Base-by-base conservation (phyloP, 2,329 filamentous ascomycete species). In the Xylaria sp. region DNA sequence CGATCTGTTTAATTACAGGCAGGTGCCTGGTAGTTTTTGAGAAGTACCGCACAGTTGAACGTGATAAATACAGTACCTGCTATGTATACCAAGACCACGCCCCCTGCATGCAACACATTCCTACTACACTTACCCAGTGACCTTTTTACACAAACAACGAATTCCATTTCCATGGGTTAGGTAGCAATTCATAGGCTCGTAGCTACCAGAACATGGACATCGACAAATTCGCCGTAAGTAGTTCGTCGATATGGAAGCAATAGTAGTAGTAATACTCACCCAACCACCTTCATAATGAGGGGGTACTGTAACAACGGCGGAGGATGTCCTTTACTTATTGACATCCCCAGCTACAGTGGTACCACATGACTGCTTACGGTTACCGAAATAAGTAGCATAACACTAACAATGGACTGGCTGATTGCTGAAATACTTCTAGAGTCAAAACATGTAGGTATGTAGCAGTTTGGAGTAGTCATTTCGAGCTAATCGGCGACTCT, bases 11-110 rank as follows among this genome's bases (percentile, higher is more conserved):
- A 4, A 32, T 32, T 32, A n/a, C n/a, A n/a, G n/a, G n/a, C n/a
- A n/a, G n/a, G n/a, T n/a, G n/a, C n/a, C 28, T 30, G 28, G 28
- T 30, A 30, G 6, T 59, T 18, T 9, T 60, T n/a, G 10, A 13
- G 36, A 48, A 41, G 45, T 43, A 62, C 60, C 46, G n/a, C 36
- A 62, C 48, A 60, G 45, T 25, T 41, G 34, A 25, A 32, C 23
- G 23, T 23, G 48, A 36, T 8, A 4, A 9, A 12, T n/a, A 34
- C 10, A 34, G 28, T 28, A n/a, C n/a, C n/a, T n/a, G n/a, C n/a
- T n/a, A n/a, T n/a, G n/a, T n/a, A 34, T 20, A 32, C 48, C 48
- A 30, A 34, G 25, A 34, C 25, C 15, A 30, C 20, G 12, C 20
- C n/a, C 25, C 41, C 39, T 41, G 39, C 39, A 41, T 41, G 18